A percentile compares a stretch with the other conserved stretches of the same genome.
Conservation (phyloP, 1,284 basidiomycete genomes). For the Naganishia liquefaciens region DNA sequence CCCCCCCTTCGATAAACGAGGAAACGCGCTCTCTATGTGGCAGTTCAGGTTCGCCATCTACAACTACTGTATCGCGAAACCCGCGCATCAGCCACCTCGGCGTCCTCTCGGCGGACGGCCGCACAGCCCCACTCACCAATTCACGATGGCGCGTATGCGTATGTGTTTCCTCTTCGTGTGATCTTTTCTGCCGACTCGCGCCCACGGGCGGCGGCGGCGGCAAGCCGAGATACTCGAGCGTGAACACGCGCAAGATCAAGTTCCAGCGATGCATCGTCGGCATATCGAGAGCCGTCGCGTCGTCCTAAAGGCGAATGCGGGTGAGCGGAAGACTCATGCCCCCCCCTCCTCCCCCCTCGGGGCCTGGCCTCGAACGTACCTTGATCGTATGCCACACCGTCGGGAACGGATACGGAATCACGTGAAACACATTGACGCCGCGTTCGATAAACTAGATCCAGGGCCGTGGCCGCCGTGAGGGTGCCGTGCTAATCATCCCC, state of each 20-base stretch:
- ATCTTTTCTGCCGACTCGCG: neutral
- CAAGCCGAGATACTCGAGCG: slow-evolving; percentile 85
- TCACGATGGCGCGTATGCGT: slow-evolving; percentile 10
- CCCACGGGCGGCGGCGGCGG: neutral
- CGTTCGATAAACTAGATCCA: slow-evolving; percentile 70
- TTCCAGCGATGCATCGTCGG: slow-evolving; percentile 88
- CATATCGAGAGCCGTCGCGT: slow-evolving; percentile 80
- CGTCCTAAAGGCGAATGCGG: slow-evolving; percentile 65
- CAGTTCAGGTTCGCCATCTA: neutral
- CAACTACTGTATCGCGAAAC: slow-evolving; percentile 24
- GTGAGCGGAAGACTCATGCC: neutral
- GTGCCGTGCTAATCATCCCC: neutral
- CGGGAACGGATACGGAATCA: slow-evolving; percentile 90
- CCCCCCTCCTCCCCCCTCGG: neutral
- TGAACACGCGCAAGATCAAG: slow-evolving; percentile 80
- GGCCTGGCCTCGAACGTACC: slow-evolving; percentile 56
- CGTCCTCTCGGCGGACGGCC: neutral
- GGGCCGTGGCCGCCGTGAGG: neutral
- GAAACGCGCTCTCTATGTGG: too few species aligned
- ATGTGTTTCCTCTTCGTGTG: neutral
- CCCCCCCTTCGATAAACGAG: too few species aligned
- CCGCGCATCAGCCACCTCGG: neutral
- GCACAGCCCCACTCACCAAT: slow-evolving; percentile 31
- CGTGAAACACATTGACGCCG: slow-evolving; percentile 86
- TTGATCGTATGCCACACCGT: slow-evolving; percentile 81